Percentiles rank a stretch among this genome's conserved stretches.
phyloP scores from a whole-genome alignment of 176 grass and related monocot genomes.

The Eragrostis nindensis region DNA sequence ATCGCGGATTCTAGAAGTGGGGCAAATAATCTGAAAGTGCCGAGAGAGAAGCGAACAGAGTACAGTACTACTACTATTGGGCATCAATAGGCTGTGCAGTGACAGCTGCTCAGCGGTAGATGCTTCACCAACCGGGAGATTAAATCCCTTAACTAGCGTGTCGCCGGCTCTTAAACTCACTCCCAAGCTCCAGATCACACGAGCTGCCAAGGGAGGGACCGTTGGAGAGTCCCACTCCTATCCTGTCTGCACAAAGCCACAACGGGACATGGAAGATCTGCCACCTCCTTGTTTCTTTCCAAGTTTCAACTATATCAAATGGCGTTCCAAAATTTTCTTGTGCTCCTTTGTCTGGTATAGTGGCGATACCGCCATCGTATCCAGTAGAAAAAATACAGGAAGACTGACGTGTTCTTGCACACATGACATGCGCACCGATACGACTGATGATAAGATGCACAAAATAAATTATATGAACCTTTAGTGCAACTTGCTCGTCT shows the following conservation, averaged over 20 bases:
- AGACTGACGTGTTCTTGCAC: background rate
- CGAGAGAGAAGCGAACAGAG: background rate
- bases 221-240: background rate
- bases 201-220: background rate
- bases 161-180: conserved; percentile 5
- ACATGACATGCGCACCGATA: background rate
- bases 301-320: conserved; percentile 7
- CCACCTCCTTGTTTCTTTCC: background rate
- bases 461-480: background rate
- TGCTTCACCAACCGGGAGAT: conserved; percentile 32
- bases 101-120: conserved; percentile 35
- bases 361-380: background rate
- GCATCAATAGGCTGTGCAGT: conserved; percentile 14
- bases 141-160: conserved; percentile 42
- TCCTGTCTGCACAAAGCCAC: conserved; percentile 24
- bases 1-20: conserved; percentile 5
- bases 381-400: conserved; percentile 10
- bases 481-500: background rate
- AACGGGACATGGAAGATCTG: conserved; percentile 39
- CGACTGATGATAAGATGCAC: background rate
- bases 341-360: conserved; percentile 30
- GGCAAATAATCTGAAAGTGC: background rate
- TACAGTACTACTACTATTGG: background rate
- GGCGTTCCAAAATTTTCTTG: conserved; percentile 16
- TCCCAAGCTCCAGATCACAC: background rate